phyloP scores from a whole-genome alignment of 306 rosid species.

The Cicer yamashitae region DNA sequence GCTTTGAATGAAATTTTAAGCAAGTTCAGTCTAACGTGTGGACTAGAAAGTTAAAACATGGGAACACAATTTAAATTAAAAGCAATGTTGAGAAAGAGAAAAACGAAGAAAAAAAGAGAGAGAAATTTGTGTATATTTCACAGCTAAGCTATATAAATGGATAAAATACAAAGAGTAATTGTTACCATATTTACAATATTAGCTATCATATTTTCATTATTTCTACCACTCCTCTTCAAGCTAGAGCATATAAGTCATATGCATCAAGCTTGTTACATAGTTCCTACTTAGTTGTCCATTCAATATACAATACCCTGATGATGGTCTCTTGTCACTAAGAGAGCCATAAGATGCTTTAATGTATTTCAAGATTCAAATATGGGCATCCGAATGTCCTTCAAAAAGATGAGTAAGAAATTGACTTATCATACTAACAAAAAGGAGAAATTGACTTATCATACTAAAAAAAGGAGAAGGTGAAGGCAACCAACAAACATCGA shows the following conservation, averaged over 20 bases:
- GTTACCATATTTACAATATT: background rate
- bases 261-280: no score
- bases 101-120: background rate
- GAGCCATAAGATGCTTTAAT: no score
- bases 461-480: no score
- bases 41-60: background rate
- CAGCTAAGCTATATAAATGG: background rate
- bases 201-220: background rate
- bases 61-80: slow-evolving; percentile 22
- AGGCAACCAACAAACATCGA: no score
- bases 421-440: no score
- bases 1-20: background rate
- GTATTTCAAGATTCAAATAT: no score
- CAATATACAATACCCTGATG: no score
- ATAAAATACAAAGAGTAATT: background rate
- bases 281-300: no score
- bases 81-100: slow-evolving; percentile 4
- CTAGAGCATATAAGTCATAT: background rate
- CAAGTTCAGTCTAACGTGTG: slow-evolving; percentile 31
- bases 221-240: background rate
- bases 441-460: no score
- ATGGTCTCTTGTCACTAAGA: no score
- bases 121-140: background rate
- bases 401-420: no score
- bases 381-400: no score